Conservation (phyloP, 495 filamentous ascomycete species). For the Choiromyces venosus region DNA sequence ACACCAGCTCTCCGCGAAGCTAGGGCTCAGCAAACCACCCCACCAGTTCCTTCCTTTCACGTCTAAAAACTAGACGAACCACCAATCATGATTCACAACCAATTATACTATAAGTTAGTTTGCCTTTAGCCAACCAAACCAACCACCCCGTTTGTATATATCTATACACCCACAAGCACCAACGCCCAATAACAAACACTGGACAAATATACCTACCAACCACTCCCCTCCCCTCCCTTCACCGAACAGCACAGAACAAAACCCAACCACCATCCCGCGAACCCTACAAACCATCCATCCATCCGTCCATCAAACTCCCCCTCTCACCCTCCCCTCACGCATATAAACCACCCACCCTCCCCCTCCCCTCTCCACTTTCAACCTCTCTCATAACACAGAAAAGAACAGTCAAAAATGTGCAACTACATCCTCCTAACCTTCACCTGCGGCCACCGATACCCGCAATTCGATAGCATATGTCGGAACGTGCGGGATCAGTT, state of each 20-base stretch:
- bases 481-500: constrained; percentile 17
- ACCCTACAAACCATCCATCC: too few species aligned
- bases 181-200: neutral
- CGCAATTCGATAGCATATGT: constrained; percentile 29
- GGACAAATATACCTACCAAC: neutral
- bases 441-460: constrained; percentile 17
- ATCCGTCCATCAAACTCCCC: too few species aligned
- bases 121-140: neutral
- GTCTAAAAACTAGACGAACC: neutral
- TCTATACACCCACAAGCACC: neutral
- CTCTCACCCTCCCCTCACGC: too few species aligned
- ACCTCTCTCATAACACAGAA: neutral
- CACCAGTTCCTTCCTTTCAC: neutral
- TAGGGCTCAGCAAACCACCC: too few species aligned
- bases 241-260: neutral
- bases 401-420: constrained; percentile 16
- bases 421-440: constrained; percentile 24
- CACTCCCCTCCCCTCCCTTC: neutral
- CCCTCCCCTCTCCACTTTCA: neutral
- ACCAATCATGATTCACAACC: neutral
- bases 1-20: too few species aligned
- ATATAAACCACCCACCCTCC: neutral
- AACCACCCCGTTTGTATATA: neutral
- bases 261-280: too few species aligned
- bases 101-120: neutral